phyloP scores from a whole-genome alignment of 495 filamentous ascomycete species.

The Physcia stellaris region DNA sequence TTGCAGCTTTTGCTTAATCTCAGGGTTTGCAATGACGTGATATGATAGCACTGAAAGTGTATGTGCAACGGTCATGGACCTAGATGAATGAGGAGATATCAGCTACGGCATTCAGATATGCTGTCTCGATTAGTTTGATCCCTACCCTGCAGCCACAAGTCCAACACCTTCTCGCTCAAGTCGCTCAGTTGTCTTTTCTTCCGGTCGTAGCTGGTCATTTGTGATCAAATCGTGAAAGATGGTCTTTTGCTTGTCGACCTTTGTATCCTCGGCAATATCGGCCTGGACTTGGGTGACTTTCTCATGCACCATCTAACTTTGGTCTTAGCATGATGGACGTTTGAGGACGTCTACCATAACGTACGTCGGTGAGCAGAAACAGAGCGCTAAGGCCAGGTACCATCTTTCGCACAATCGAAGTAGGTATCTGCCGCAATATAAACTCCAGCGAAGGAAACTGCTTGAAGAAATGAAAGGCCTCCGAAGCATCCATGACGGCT shows the following conservation, averaged over 20 bases:
- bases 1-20: conserved; percentile 18
- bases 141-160: conserved; percentile 30
- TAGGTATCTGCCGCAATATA: conserved; percentile 9
- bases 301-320: conserved; percentile 5
- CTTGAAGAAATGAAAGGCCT: conserved; percentile 23
- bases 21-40: conserved; percentile 23
- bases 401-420: conserved; percentile 4
- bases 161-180: conserved; percentile 29
- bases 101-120: background rate
- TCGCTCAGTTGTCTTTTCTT: conserved; percentile 14
- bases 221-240: conserved; percentile 13
- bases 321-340: background rate
- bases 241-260: conserved; percentile 5
- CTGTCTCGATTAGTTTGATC: background rate
- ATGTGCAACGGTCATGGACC: conserved; percentile 19
- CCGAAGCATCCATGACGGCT: conserved; percentile 9
- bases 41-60: conserved; percentile 13
- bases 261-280: conserved; percentile 3
- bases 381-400: conserved; percentile 8
- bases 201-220: conserved; percentile 4
- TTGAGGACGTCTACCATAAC: background rate
- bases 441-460: conserved; percentile 15
- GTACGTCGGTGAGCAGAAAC: conserved; percentile 3
- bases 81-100: conserved; percentile 1
- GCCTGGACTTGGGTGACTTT: conserved; percentile 5